A percentile compares a stretch with the other conserved stretches of the same genome.
phyloP scores from a whole-genome alignment of 305 asterid genomes.

The Fraxinus sp. region DNA sequence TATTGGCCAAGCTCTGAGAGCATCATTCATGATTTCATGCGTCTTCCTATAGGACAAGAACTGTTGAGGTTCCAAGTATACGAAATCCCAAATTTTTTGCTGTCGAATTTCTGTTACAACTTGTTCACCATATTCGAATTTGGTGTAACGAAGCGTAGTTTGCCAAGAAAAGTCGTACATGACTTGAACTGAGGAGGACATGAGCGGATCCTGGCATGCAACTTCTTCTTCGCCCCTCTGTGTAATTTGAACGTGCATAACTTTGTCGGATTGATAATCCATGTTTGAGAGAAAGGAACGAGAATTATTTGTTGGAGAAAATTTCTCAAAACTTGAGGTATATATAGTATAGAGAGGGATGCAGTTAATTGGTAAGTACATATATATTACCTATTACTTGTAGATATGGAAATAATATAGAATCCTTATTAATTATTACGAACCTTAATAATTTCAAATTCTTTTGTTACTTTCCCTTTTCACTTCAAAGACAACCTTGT shows the following conservation, averaged over 20 bases:
- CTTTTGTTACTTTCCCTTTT: not conserved
- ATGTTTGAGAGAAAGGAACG: not conserved
- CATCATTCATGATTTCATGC: not conserved
- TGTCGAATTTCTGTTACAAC: not conserved
- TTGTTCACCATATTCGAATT: not conserved
- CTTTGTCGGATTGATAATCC: not conserved
- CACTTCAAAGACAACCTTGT: too few species aligned
- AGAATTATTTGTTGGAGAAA: not conserved
- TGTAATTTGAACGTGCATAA: not conserved
- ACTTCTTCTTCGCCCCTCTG: not conserved
- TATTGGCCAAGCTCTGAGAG: not conserved
- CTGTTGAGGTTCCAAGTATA: not conserved
- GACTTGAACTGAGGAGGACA: not conserved
- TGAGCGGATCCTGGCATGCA: not conserved
- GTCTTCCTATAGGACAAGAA: not conserved
- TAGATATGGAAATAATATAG: not conserved
- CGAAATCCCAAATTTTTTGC: not conserved
- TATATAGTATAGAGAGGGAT: not conserved
- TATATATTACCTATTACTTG: not conserved
- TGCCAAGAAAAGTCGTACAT: not conserved
- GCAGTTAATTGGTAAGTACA: not conserved
- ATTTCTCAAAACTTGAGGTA: not conserved
- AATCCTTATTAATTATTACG: not conserved
- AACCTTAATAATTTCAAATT: not conserved
- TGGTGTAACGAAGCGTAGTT: not conserved